Percentiles rank a stretch among this genome's conserved stretches.
These are phyloP conservation scores for Plasmodium gaboni DNA, from an alignment of 169 alveolate genomes.

Conservation along the genomic window DNA sequence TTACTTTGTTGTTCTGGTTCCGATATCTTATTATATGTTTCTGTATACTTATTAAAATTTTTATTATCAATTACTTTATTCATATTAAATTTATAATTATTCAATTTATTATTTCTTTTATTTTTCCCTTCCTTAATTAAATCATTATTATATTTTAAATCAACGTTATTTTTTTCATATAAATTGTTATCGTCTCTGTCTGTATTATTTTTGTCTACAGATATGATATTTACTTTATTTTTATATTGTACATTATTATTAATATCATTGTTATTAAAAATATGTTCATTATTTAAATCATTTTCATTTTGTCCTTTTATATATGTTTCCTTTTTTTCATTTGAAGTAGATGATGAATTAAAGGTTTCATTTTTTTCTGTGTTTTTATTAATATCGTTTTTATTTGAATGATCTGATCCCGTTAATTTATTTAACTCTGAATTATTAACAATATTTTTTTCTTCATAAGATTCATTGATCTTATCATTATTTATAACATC, in stretches of 20 bases:
- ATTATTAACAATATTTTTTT: neutral
- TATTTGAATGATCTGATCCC: neutral
- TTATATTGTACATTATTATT: neutral
- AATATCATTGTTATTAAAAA: neutral
- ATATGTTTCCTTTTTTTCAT: neutral
- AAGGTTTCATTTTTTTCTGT: neutral
- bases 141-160: neutral
- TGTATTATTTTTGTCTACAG: neutral
- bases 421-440: neutral
- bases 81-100: neutral
- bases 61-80: neutral
- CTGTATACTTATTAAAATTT: neutral
- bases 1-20: too few relatives aligned
- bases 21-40: too few relatives aligned
- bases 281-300: slow-evolving; percentile 1
- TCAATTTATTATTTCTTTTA: neutral
- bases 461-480: neutral
- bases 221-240: neutral
- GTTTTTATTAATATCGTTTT: neutral
- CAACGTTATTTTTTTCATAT: neutral
- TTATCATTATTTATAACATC: neutral
- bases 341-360: neutral
- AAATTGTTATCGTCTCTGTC: neutral
- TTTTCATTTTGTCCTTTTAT: neutral
- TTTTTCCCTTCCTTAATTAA: too few relatives aligned